Evolutionary conservation across 805 yeast genomes (phyloP).

Genomic region (Ogataea neopini): DNA sequence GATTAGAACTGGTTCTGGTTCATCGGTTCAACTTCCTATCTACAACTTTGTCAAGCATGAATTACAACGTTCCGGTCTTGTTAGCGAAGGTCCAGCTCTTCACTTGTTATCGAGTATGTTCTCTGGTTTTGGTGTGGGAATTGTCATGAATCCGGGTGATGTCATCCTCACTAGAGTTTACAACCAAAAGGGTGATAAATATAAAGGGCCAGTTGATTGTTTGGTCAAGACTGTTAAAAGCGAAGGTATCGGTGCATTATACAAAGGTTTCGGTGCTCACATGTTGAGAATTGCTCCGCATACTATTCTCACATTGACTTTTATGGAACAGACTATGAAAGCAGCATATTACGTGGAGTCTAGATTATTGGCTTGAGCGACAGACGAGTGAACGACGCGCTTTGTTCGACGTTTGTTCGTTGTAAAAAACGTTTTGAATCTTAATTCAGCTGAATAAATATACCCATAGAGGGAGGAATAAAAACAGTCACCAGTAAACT

Average conservation of each 20-base stretch:
- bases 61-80: slow-evolving; percentile 51
- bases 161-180: slow-evolving; percentile 92
- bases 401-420: too few relatives aligned
- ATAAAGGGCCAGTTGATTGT: slow-evolving; percentile 88
- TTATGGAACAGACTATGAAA: slow-evolving; percentile 94
- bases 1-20: slow-evolving; percentile 92
- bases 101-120: slow-evolving; percentile 73
- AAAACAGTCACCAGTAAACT: too few relatives aligned
- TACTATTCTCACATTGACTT: slow-evolving; percentile 83
- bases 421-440: not conserved
- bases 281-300: slow-evolving; percentile 92
- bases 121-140: slow-evolving; percentile 90
- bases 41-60: slow-evolving; percentile 75
- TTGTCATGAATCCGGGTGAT: slow-evolving; percentile 98
- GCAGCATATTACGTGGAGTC: slow-evolving; percentile 47
- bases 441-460: not conserved
- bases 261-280: slow-evolving; percentile 95
- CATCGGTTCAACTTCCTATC: slow-evolving; percentile 91
- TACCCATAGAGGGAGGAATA: not conserved
- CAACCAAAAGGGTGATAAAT: slow-evolving; percentile 87
- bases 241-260: slow-evolving; percentile 87
- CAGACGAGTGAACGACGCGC: not conserved
- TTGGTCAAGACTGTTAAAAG: slow-evolving; percentile 72
- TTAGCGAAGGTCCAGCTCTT: slow-evolving; percentile 63
- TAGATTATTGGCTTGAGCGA: slow-evolving; percentile 17